These are phyloP conservation scores for Phytopythium delawarense DNA, from an alignment of 352 stramenopile species.

Conservation along the genomic window DNA sequence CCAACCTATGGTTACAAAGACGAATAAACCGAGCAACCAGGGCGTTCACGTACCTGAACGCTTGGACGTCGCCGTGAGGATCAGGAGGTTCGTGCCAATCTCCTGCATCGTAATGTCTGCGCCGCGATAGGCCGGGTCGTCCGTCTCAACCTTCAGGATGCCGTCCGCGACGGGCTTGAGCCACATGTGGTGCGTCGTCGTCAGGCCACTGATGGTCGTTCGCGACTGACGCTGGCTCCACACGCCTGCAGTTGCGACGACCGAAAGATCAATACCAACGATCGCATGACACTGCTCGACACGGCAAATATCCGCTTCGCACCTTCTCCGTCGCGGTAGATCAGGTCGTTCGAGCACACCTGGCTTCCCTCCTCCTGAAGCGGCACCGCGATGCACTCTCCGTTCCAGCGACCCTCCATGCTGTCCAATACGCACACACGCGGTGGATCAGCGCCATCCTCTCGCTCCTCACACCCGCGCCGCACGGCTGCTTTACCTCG, in stretches of 20 bases:
- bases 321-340: slow-evolving; percentile 82
- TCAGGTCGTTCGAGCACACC: slow-evolving; percentile 83
- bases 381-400: slow-evolving; percentile 70
- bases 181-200: slow-evolving; percentile 86
- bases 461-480: neutral
- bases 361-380: slow-evolving; percentile 74
- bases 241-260: slow-evolving; percentile 26
- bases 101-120: slow-evolving; percentile 87
- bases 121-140: slow-evolving; percentile 73
- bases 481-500: slow-evolving; percentile 18
- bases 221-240: slow-evolving; percentile 84
- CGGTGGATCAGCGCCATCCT: neutral
- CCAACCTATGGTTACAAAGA: slow-evolving; percentile 1
- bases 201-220: slow-evolving; percentile 83
- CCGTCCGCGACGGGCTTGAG: slow-evolving; percentile 85
- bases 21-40: neutral
- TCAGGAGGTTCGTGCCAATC: slow-evolving; percentile 74
- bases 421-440: slow-evolving; percentile 10
- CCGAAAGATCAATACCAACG: neutral
- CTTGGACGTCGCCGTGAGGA: slow-evolving; percentile 84
- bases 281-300: neutral
- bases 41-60: slow-evolving; percentile 43
- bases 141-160: slow-evolving; percentile 85
- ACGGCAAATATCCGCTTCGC: neutral
- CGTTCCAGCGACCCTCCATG: slow-evolving; percentile 86